phyloP scores from a whole-genome alignment of 2,329 filamentous ascomycete species.

The Stenocarpella maydis region DNA sequence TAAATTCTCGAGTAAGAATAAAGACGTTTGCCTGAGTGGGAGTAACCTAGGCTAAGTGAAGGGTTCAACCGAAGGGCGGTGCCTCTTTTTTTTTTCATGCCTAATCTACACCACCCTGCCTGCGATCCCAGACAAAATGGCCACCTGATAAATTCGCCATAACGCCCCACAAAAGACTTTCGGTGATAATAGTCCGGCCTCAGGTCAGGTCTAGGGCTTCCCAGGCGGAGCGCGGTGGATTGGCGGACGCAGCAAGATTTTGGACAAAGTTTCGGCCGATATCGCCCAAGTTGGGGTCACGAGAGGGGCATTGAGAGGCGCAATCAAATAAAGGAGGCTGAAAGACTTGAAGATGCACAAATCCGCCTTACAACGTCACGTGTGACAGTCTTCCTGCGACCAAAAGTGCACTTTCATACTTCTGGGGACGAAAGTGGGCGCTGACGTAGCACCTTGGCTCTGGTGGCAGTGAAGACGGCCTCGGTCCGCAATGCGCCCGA shows the following conservation, averaged over 20 bases:
- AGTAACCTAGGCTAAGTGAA: background rate
- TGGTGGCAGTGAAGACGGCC: background rate
- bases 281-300: background rate
- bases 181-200: background rate
- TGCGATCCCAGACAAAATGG: background rate
- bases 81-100: background rate
- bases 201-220: background rate
- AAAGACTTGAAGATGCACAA: background rate
- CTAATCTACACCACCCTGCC: background rate
- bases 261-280: background rate
- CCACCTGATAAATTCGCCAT: background rate
- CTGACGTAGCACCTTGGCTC: background rate
- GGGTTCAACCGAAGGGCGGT: constrained; percentile 1
- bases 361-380: background rate
- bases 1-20: background rate
- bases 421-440: background rate
- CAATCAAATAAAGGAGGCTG: background rate
- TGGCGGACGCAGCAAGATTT: background rate
- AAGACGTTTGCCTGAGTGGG: background rate
- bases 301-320: background rate
- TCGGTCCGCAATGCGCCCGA: background rate
- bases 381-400: background rate
- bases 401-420: constrained; percentile 6
- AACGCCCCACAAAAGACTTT: background rate
- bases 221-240: background rate